Percentiles rank a stretch among this genome's conserved stretches.
These are phyloP conservation scores for Erodium maritimum DNA, from an alignment of 345 rosid species.

Conservation along the genomic window DNA sequence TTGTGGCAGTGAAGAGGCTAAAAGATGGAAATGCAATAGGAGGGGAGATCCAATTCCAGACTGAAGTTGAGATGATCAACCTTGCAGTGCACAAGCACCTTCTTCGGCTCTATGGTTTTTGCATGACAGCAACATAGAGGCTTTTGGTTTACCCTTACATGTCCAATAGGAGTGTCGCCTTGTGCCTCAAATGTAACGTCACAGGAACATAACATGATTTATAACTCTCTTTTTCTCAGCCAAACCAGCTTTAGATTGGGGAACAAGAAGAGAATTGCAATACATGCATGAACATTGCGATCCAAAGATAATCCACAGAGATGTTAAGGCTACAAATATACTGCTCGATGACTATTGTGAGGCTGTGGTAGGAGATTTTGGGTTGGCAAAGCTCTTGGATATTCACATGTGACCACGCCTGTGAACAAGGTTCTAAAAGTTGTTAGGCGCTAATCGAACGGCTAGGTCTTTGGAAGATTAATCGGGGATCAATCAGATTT, in stretches of 20 bases:
- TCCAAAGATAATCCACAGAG: conserved; percentile 95
- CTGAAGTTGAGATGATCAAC: conserved; percentile 94
- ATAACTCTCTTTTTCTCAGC: conserved; percentile 19
- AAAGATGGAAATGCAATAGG: conserved; percentile 57
- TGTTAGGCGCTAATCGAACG: no score
- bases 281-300: conserved; percentile 97
- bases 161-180: conserved; percentile 93
- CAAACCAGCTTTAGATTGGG: conserved; percentile 78
- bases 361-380: conserved; percentile 92
- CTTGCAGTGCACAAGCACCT: conserved; percentile 85
- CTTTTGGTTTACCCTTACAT: conserved; percentile 88
- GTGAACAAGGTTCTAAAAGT: no score
- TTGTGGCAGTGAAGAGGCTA: conserved; percentile 75
- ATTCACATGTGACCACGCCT: conserved; percentile 94
- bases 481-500: no score
- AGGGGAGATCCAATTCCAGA: no score
- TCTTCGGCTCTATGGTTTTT: conserved; percentile 74
- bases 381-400: conserved; percentile 84
- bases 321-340: conserved; percentile 92
- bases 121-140: conserved; percentile 59
- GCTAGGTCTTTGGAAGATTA: no score
- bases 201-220: background rate
- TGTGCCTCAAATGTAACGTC: conserved; percentile 66
- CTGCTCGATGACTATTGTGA: conserved; percentile 73
- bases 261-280: conserved; percentile 74